Conservation (phyloP, 768 basidiomycete genomes). For the Candolleomyces efflorescens region DNA sequence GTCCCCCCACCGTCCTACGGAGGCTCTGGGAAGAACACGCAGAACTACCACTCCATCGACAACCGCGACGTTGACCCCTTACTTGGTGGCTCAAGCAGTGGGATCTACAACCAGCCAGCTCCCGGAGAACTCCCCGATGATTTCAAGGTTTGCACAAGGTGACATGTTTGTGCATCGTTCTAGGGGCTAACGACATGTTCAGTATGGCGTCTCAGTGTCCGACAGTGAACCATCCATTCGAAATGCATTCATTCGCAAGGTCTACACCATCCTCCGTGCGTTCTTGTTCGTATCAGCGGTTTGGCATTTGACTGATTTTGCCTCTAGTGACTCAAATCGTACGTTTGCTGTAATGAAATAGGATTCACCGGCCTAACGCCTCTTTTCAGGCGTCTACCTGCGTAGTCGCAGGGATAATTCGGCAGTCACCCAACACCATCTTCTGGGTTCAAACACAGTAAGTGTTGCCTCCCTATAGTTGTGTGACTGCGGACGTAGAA, state of each 20-base stretch:
- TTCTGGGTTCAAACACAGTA: slow-evolving; percentile 72
- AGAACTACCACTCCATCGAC: slow-evolving; percentile 25
- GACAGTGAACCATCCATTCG: slow-evolving; percentile 78
- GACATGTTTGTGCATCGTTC: background rate
- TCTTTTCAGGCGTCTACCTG: slow-evolving; percentile 51
- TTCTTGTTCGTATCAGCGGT: slow-evolving; percentile 10
- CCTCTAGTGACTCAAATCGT: slow-evolving; percentile 69
- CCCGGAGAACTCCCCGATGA: slow-evolving; percentile 83
- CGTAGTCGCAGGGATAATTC: slow-evolving; percentile 69
- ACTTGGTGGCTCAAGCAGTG: slow-evolving; percentile 49
- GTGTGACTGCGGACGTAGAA: background rate
- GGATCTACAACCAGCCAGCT: slow-evolving; percentile 70
- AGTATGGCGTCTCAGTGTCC: slow-evolving; percentile 81
- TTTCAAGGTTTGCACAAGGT: slow-evolving; percentile 65
- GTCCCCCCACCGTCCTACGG: slow-evolving; percentile 61
- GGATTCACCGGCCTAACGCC: background rate
- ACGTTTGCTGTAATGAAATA: slow-evolving; percentile 17
- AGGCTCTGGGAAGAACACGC: slow-evolving; percentile 27
- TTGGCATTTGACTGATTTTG: slow-evolving; percentile 2
- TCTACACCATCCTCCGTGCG: slow-evolving; percentile 86
- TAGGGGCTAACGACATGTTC: background rate
- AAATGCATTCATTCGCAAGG: slow-evolving; percentile 85
- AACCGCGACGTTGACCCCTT: slow-evolving; percentile 48
- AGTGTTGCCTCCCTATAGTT: slow-evolving; percentile 18
- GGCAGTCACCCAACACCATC: slow-evolving; percentile 54